Base-by-base conservation (phyloP, 176 grass and related monocot genomes). In the Carex parvula region DNA sequence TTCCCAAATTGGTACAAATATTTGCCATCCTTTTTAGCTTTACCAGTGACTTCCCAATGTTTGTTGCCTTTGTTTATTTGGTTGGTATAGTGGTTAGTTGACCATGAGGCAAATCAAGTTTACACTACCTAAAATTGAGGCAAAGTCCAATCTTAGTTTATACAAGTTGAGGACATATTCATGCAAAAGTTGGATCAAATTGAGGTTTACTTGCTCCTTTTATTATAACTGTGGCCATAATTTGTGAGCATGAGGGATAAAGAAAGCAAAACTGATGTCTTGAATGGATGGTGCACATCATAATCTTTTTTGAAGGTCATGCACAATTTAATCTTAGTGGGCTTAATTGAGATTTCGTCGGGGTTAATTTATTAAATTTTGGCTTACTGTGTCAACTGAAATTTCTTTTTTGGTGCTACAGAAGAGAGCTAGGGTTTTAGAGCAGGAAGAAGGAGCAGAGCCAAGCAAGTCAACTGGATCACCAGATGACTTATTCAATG, bases 401-500 rank as follows among this genome's bases (percentile, higher is more conserved):
- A 22, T 50, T 70, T 50, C 5, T 58, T 58, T 88, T 59, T 21
- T 32, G 60, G 39, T 24, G 8, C 61, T 60, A 79, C 84, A 89
- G 88, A 90, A 81, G 88, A 84, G 85, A 76, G 81, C 65, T 53
- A 90, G 88, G 85, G 84, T 82, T 56, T 79, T 79, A 37, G 57
- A 88, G 86, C 83, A 75, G 35, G 81, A 82, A 42, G 83, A 73
- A 20, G 85, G 44, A 81, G 48, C 50, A 6, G 88, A 89, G 17
- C 42, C 53, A 78, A 90, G 79, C 69, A 80, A 76, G 8, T 67
- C 83, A 8, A 54, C 71, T 20, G 87, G 83, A 15, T 85, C 83
- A 13, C 83, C 74, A 16, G 85, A 84, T 63, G 88, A 67, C 6
- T 85, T 79, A 60, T 88, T 81, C 48, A 84, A 89, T 24, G 84